These are phyloP conservation scores for Eucalyptus paniculata DNA, from an alignment of 345 rosid genomes.

Conservation along the genomic window DNA sequence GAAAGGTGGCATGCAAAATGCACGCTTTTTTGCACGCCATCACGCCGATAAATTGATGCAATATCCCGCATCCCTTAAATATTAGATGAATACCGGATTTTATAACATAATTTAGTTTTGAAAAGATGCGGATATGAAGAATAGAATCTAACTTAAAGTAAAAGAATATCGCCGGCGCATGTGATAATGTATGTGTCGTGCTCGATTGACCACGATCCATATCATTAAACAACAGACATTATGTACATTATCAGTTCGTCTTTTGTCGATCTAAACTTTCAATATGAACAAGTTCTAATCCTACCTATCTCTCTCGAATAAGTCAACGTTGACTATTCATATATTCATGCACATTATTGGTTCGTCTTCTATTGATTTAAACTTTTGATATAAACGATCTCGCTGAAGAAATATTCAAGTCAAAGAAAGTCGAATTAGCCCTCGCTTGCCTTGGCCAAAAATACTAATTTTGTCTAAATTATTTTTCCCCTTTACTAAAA, in stretches of 20 bases:
- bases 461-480: neutral
- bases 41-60: neutral
- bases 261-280: neutral
- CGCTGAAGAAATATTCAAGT: neutral
- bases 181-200: rapidly evolving
- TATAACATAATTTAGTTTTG: neutral
- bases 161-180: neutral
- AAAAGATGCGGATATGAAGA: neutral
- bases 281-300: neutral
- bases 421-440: neutral
- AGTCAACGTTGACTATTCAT: neutral
- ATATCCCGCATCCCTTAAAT: neutral
- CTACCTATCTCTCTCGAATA: neutral
- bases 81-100: neutral
- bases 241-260: too few relatives aligned
- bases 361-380: too few relatives aligned
- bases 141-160: neutral
- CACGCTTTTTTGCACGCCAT: neutral
- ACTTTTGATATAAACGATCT: too few relatives aligned
- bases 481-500: neutral
- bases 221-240: neutral
- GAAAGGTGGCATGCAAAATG: neutral
- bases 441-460: neutral
- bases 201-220: neutral
- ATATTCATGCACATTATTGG: neutral